Evolutionary conservation across 345 rosid genomes (phyloP).

Genomic region (Acer negundo): DNA sequence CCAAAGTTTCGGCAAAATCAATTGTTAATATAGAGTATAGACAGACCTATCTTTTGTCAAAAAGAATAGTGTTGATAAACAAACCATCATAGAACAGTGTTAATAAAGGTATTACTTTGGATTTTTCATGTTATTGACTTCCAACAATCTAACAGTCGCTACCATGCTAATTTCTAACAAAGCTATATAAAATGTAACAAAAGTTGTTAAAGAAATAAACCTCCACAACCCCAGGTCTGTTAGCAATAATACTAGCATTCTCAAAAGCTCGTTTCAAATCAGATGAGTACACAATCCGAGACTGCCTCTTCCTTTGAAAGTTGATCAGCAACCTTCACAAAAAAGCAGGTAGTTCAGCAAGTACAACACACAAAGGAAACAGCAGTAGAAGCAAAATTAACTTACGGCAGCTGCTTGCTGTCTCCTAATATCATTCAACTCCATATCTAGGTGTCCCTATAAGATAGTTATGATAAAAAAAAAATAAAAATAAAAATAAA

Average conservation of each 20-base stretch:
- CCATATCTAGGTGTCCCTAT: conserved; percentile 34
- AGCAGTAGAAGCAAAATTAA: neutral
- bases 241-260: conserved; percentile 42
- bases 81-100: neutral
- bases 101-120: neutral
- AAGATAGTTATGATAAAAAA: conserved; percentile 1
- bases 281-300: conserved; percentile 50
- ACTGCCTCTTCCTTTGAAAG: conserved; percentile 35
- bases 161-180: neutral
- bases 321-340: conserved; percentile 40
- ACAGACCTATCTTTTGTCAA: neutral
- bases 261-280: conserved; percentile 46
- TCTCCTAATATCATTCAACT: conserved; percentile 26
- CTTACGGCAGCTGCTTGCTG: conserved; percentile 24
- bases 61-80: neutral
- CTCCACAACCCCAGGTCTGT: conserved; percentile 35
- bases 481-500: too few relatives aligned
- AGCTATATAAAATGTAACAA: neutral
- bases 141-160: neutral
- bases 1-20: neutral
- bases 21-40: too few relatives aligned
- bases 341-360: neutral
- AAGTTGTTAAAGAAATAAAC: conserved; percentile 15
- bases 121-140: neutral
- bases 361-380: neutral